Evolutionary conservation across 1,284 basidiomycete species (phyloP).

Genomic region (Ustilago sp.): DNA sequence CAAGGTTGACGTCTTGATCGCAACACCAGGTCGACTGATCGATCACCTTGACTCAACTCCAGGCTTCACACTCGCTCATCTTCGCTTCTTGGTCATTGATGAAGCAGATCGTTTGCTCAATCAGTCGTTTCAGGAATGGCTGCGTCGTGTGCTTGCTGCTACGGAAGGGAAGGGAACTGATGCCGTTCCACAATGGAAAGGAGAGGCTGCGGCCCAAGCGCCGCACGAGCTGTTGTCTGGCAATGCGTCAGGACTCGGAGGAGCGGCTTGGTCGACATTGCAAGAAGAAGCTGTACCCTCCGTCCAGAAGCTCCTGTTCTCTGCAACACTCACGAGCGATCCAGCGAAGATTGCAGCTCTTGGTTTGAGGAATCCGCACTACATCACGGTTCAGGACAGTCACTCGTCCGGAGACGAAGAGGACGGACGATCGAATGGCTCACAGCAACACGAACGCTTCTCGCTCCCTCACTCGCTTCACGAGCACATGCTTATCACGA

Average conservation of each 20-base stretch:
- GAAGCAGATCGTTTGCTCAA: slow-evolving; percentile 95
- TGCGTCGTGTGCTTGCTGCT: slow-evolving; percentile 53
- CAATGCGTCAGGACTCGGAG: slow-evolving; percentile 20
- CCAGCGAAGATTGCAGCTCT: slow-evolving; percentile 90
- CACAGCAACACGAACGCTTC: slow-evolving; percentile 57
- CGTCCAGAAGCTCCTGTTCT: slow-evolving; percentile 96
- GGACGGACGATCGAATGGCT: slow-evolving; percentile 1
- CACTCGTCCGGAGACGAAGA: slow-evolving; percentile 62
- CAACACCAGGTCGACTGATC: slow-evolving; percentile 92
- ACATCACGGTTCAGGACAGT: slow-evolving; percentile 80
- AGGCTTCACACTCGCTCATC: slow-evolving; percentile 91
- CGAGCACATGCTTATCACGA: slow-evolving; percentile 82
- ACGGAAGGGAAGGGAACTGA: slow-evolving; percentile 21
- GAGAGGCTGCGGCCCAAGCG: slow-evolving; percentile 12
- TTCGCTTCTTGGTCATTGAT: slow-evolving; percentile 95
- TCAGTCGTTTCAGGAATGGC: slow-evolving; percentile 96
- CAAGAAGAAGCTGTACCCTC: slow-evolving; percentile 38
- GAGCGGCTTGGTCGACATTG: slow-evolving; percentile 24
- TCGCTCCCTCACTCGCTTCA: slow-evolving; percentile 59
- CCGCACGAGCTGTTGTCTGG: slow-evolving; percentile 26
- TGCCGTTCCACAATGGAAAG: neutral
- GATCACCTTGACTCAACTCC: slow-evolving; percentile 87
- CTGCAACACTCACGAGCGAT: slow-evolving; percentile 93
- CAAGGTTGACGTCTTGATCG: slow-evolving; percentile 89
- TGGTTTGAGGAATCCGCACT: slow-evolving; percentile 82